Conservation (phyloP, 176 grass and related monocot species). For the Typha latifolia region DNA sequence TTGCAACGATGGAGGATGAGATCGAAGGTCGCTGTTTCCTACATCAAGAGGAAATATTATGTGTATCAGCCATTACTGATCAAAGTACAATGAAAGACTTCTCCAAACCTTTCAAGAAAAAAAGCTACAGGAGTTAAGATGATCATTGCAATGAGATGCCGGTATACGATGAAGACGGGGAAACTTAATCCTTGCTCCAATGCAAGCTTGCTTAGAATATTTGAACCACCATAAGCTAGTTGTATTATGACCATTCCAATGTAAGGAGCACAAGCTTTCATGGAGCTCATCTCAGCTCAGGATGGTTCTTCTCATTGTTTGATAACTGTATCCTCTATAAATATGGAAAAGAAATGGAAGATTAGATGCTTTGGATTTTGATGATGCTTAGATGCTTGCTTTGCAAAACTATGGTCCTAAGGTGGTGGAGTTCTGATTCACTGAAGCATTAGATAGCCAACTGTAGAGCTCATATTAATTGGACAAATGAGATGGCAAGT, state of each 20-base stretch:
- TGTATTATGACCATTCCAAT: constrained; percentile 9
- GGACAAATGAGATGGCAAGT: not conserved
- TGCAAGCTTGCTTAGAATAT: constrained; percentile 23
- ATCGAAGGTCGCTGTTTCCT: constrained; percentile 14
- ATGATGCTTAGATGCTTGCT: not conserved
- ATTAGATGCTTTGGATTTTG: not conserved
- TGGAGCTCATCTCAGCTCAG: not conserved
- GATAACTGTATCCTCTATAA: not conserved
- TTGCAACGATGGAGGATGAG: constrained; percentile 1
- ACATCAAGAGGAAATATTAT: not conserved
- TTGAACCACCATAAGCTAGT: constrained; percentile 19
- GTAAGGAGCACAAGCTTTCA: constrained; percentile 14
- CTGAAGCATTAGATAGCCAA: not conserved
- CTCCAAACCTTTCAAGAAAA: constrained; percentile 14
- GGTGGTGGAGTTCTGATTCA: constrained; percentile 17
- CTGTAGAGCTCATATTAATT: not conserved
- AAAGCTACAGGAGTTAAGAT: constrained; percentile 16
- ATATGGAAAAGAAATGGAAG: not conserved
- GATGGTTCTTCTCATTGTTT: not conserved
- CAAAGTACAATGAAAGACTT: not conserved
- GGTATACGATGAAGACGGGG: constrained; percentile 18
- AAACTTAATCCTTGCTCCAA: constrained; percentile 18
- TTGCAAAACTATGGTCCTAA: not conserved
- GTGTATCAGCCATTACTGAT: not conserved
- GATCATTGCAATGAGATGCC: constrained; percentile 13